Base-by-base conservation (phyloP, 768 basidiomycete species). In the Leccinellum albellum region DNA sequence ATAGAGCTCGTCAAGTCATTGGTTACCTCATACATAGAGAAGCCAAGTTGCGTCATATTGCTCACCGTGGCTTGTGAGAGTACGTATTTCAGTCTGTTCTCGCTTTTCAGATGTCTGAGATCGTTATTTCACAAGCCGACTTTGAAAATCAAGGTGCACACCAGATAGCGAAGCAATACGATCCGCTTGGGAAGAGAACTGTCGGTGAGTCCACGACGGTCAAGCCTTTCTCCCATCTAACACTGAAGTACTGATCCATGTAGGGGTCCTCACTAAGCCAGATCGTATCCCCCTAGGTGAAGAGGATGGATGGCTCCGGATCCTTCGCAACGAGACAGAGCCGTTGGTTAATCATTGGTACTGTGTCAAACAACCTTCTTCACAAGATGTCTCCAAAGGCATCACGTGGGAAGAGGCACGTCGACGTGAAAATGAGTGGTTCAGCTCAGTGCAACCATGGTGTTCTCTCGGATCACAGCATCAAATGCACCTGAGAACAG, bases 61-160 rank as follows among this genome's bases (percentile, higher is more conserved):
- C 66, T 88, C 28, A 85, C 88, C 0, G 84, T 90, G 0, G 79
- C 88, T 0, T 71, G 70, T 32, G 71, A 71, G 31, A 71, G 70
- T 70, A 50, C 1, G 66, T 56, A 0, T 40, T 17, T 9, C 10
- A 4, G 1, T 42, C 33, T 50, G 23, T 14, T 50, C 50, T 26
- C 10, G 15, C 70, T 0, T 68, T 32, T 20, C 21, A 10, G 3
- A 4, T 74, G 0, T 83, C 84, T 60, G 82, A 62, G 15, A 8
- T 24, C 3, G 20, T 33, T 46, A 81, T 60, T 20, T 68, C 68
- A 49, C 17, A 79, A 91, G 90, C 88, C 51, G 88, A 92, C 59
- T 88, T 88, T 20, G 87, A 91, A 61, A 92, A 89, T 42, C 89
- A 91, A 66, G 86, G 85, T 0, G 89, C 89, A 0, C 83, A 86